These are phyloP conservation scores for Lentinula detonsa DNA, from an alignment of 768 basidiomycete species.

Conservation along the genomic window DNA sequence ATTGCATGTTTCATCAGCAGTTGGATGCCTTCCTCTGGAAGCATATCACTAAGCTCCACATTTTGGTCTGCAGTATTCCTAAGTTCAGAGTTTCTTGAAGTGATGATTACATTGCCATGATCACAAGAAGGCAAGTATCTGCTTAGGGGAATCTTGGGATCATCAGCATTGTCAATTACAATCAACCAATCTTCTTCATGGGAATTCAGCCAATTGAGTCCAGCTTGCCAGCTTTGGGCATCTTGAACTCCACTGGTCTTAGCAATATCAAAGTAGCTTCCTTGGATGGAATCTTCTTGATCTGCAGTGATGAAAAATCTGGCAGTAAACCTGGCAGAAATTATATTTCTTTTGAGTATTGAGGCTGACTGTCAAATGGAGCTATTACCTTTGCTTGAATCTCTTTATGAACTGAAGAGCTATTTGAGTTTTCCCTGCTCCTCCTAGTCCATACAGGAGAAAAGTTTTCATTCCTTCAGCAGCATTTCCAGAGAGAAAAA, in stretches of 20 bases:
- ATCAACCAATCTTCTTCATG: slow-evolving; percentile 5
- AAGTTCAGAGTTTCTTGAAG: background rate
- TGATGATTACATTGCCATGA: slow-evolving; percentile 9
- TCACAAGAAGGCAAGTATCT: background rate
- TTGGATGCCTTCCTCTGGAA: background rate
- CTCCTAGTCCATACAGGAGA: background rate
- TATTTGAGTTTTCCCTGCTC: slow-evolving; percentile 4
- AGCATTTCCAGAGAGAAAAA: background rate
- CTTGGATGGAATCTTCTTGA: background rate
- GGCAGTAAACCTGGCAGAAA: background rate
- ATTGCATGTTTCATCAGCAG: background rate
- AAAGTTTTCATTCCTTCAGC: background rate
- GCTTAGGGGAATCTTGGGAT: background rate
- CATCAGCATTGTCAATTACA: slow-evolving; percentile 10
- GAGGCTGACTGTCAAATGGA: background rate
- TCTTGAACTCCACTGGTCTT: background rate
- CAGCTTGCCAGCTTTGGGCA: background rate
- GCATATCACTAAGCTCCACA: background rate
- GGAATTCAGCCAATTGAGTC: background rate
- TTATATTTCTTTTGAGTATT: background rate
- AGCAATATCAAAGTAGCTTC: background rate
- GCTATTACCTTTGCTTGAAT: background rate
- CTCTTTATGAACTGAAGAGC: background rate
- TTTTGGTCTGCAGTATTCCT: background rate
- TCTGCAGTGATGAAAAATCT: background rate